phyloP scores from a whole-genome alignment of 2,329 filamentous ascomycete genomes.

The Plectosphaerella cucumerina region DNA sequence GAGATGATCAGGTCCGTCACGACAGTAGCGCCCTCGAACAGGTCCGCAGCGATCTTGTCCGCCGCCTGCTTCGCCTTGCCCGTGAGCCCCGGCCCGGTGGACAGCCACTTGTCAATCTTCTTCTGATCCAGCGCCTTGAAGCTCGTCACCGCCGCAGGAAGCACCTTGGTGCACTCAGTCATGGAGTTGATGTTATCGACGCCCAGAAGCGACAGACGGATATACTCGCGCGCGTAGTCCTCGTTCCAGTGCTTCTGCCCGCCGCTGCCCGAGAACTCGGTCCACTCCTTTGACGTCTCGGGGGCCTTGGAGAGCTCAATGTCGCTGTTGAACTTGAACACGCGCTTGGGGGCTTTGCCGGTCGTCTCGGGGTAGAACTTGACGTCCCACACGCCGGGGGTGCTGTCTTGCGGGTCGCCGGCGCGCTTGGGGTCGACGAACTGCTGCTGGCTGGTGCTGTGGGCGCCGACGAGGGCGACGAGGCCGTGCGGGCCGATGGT shows the following conservation, averaged over 20 bases:
- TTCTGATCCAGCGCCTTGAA: constrained; percentile 9
- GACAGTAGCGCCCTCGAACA: constrained; percentile 8
- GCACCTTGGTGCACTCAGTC: constrained; percentile 49
- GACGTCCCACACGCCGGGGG: constrained; percentile 49
- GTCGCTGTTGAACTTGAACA: constrained; percentile 39
- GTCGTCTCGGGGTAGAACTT: constrained; percentile 42
- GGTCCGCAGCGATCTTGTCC: constrained; percentile 4
- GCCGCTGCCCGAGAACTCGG: constrained; percentile 25
- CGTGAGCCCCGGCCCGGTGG: constrained; percentile 10
- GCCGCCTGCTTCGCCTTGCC: constrained; percentile 7
- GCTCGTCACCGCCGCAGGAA: constrained; percentile 27
- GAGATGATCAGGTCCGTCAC: neutral
- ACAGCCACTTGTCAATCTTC: constrained; percentile 14
- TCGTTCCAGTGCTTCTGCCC: constrained; percentile 37
- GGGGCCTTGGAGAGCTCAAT: constrained; percentile 31
- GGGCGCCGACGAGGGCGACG: constrained; percentile 51
- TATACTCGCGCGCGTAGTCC: constrained; percentile 49
- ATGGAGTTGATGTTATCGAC: constrained; percentile 53
- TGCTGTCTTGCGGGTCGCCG: constrained; percentile 45
- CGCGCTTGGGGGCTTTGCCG: constrained; percentile 24
- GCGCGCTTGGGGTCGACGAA: constrained; percentile 34
- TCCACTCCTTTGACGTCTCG: constrained; percentile 30
- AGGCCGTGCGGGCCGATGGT: constrained; percentile 47
- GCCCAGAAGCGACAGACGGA: constrained; percentile 52
- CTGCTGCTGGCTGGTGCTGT: constrained; percentile 46